Conservation (phyloP, 148 eudicot species). For the Cornus florida region DNA sequence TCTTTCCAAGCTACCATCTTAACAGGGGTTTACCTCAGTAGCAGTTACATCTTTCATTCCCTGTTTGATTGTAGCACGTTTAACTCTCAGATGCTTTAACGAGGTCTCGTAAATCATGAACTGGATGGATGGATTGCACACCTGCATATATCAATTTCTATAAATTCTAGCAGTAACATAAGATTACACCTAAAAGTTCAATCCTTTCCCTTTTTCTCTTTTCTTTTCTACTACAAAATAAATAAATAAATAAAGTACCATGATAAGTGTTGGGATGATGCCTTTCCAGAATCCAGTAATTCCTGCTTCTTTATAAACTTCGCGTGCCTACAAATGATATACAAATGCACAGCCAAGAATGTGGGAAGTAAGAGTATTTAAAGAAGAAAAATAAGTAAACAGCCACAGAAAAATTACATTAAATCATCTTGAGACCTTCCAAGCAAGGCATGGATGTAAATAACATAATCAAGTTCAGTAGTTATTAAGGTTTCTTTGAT, state of each 20-base stretch:
- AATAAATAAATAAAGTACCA: conserved; percentile 44
- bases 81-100: conserved; percentile 56
- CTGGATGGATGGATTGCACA: conserved; percentile 95
- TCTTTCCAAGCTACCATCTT: neutral
- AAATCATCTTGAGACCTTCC: neutral
- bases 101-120: conserved; percentile 93
- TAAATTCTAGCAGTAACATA: conserved; percentile 8
- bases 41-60: conserved; percentile 57
- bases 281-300: conserved; percentile 94
- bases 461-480: no score
- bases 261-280: conserved; percentile 78
- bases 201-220: no score
- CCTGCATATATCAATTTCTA: conserved; percentile 35
- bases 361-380: no score
- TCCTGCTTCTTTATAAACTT: conserved; percentile 90
- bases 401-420: neutral
- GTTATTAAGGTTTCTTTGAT: no score
- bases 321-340: conserved; percentile 54
- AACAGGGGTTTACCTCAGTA: conserved; percentile 51
- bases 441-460: neutral
- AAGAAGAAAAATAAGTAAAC: neutral
- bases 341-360: neutral
- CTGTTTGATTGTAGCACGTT: conserved; percentile 51
- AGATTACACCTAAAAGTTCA: neutral
- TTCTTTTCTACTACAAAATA: no score